These are phyloP conservation scores for Bipolaris sorokiniana DNA, from an alignment of 2,329 filamentous ascomycete genomes.

Conservation along the genomic window DNA sequence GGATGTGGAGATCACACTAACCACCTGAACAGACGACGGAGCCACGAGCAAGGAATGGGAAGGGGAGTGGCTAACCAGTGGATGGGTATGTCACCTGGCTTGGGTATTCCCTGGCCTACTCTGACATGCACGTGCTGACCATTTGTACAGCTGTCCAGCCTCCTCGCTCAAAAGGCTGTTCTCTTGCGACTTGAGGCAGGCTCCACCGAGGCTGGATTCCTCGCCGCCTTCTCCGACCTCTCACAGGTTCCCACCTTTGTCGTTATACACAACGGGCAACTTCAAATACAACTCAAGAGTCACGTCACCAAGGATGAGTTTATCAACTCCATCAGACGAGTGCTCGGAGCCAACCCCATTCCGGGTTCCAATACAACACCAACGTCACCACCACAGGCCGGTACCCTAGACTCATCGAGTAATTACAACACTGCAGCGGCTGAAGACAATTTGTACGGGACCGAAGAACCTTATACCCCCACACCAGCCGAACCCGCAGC, in stretches of 20 bases:
- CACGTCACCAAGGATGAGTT: slow-evolving; percentile 72
- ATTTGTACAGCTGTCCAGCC: slow-evolving; percentile 46
- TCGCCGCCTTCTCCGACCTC: slow-evolving; percentile 84
- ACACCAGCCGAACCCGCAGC: slow-evolving; percentile 9
- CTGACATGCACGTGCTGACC: neutral
- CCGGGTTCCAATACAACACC: slow-evolving; percentile 28
- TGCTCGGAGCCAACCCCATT: slow-evolving; percentile 39
- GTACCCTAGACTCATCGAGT: slow-evolving; percentile 14
- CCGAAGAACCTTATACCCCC: slow-evolving; percentile 9
- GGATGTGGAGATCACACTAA: slow-evolving; percentile 21
- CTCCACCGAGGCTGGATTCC: slow-evolving; percentile 79
- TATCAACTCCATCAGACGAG: slow-evolving; percentile 59
- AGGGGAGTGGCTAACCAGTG: slow-evolving; percentile 63
- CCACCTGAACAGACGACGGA: slow-evolving; percentile 63
- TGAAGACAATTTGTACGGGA: slow-evolving; percentile 16
- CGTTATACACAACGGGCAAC: slow-evolving; percentile 78
- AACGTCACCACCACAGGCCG: slow-evolving; percentile 18
- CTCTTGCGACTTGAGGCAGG: slow-evolving; percentile 72
- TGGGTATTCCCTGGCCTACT: neutral
- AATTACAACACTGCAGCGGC: neutral
- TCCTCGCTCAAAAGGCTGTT: slow-evolving; percentile 69
- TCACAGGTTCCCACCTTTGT: slow-evolving; percentile 78
- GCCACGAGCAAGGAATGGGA: slow-evolving; percentile 77
- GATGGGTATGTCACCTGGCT: slow-evolving; percentile 36
- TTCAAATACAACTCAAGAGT: slow-evolving; percentile 76